These are phyloP conservation scores for Ambrosia hybrid DNA, from an alignment of 140 eudicot species.

Conservation along the genomic window DNA sequence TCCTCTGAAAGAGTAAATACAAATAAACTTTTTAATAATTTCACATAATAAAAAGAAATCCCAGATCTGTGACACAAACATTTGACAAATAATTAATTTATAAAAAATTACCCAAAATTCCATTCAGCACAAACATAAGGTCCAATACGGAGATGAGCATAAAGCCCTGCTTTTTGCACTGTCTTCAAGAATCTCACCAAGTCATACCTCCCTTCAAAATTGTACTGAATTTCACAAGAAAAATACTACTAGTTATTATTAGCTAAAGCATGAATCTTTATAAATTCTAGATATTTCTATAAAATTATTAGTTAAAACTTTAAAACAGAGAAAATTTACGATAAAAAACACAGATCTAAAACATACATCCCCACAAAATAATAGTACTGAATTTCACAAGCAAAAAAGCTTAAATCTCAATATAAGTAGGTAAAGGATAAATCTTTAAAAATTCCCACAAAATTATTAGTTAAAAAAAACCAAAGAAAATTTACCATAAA, in stretches of 20 bases:
- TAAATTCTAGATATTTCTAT: background rate
- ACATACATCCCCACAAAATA: too few relatives aligned
- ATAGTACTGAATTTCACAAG: too few relatives aligned
- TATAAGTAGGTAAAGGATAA: too few relatives aligned
- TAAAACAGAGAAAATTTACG: too few relatives aligned
- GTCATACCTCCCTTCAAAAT: conserved; percentile 57
- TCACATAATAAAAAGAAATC: conserved; percentile 8
- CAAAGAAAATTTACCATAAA: too few relatives aligned
- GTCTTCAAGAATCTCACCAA: conserved; percentile 51
- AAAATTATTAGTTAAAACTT: conserved; percentile 2
- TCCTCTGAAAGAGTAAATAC: conserved; percentile 47
- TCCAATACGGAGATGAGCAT: conserved; percentile 57
- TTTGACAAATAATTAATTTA: background rate
- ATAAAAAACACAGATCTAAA: background rate
- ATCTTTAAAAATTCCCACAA: too few relatives aligned
- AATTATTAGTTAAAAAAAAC: too few relatives aligned
- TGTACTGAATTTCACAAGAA: conserved; percentile 35
- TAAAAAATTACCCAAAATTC: conserved; percentile 52
- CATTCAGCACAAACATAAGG: conserved; percentile 65
- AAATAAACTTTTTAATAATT: conserved; percentile 20
- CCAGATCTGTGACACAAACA: conserved; percentile 31
- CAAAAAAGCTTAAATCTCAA: too few relatives aligned
- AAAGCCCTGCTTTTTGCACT: conserved; percentile 63
- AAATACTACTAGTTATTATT: background rate
- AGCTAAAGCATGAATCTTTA: background rate